phyloP scores from a whole-genome alignment of 208 protist genomes.

The Trypanosoma cruzi region DNA sequence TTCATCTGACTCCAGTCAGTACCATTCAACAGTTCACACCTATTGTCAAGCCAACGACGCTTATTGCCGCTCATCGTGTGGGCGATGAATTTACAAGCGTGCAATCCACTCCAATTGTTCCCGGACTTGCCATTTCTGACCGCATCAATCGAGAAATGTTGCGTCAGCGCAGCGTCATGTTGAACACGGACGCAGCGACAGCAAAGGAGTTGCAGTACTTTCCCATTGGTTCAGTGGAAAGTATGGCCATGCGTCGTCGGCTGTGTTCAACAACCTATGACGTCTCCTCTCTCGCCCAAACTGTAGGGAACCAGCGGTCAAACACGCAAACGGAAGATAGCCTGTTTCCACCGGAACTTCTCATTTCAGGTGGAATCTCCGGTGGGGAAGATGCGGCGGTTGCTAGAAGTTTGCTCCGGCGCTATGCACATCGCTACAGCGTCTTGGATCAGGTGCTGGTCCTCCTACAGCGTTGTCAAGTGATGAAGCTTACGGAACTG shows the following conservation, averaged over 20 bases:
- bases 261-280: slow-evolving; percentile 50
- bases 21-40: slow-evolving; percentile 64
- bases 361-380: slow-evolving; percentile 72
- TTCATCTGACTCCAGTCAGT: slow-evolving; percentile 73
- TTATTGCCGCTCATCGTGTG: slow-evolving; percentile 35
- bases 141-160: slow-evolving; percentile 68
- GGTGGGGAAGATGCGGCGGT: slow-evolving; percentile 53
- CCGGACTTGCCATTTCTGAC: slow-evolving; percentile 54
- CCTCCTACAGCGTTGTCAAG: slow-evolving; percentile 66
- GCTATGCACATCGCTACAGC: slow-evolving; percentile 51
- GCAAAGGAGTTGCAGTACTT: slow-evolving; percentile 63
- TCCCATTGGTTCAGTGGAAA: slow-evolving; percentile 51
- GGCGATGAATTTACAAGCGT: slow-evolving; percentile 44
- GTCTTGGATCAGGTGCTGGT: slow-evolving; percentile 57
- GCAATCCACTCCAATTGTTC: slow-evolving; percentile 29
- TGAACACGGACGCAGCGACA: slow-evolving; percentile 65
- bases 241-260: slow-evolving; percentile 43
- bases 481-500: slow-evolving; percentile 50
- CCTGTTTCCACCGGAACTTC: slow-evolving; percentile 82
- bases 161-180: slow-evolving; percentile 70
- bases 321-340: slow-evolving; percentile 45
- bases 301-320: neutral
- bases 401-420: slow-evolving; percentile 50
- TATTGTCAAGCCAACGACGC: slow-evolving; percentile 25
- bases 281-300: neutral